Evolutionary conservation across 2,329 filamentous ascomycete species (phyloP), one percentile per base, ranked within the genome.

Genomic region (Clonostachys byssicola): DNA sequence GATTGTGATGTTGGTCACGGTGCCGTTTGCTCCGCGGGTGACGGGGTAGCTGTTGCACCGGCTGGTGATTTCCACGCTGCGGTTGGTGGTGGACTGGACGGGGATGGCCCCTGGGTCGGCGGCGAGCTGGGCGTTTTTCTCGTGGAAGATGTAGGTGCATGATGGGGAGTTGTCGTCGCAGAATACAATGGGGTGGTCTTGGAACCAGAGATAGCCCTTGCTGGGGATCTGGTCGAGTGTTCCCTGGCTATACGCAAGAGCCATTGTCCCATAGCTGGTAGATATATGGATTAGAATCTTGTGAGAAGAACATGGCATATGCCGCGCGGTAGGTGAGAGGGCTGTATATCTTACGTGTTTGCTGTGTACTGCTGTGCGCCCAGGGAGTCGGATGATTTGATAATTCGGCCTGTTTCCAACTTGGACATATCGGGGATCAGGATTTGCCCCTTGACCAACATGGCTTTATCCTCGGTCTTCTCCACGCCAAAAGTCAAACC

Each of bases 321-420:
- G 2, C 7, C 23, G 9, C 23, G 23, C 8, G 23, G 7, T 6
- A 6, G 18, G 8, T 30, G 23, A 30, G 23, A 30, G 9, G 23
- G 8, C 3, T 10, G 8, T 30, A 9, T 10, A 30, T 30, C 23
- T 30, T 45, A 65, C 66, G 61, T 65, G 35, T 73, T 71, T 12
- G 72, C 72, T 2, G 66, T 70, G 42, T 69, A 73, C 43, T 70
- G 58, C 18, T 71, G 57, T 20, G 68, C 66, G n/a, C 52, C 59
- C 13, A 51, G 45, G 17, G 57, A 55, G 8, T 44, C 45, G 6
- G 47, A 52, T 10, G 53, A 51, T 5, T 53, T 52, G 14, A 67
- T 43, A 13, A 65, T 57, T 40, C 54, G 63, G 30, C 43, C 55
- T 38, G 58, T 64, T 51, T 63, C 63, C 48, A 68, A 63, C 35